These are phyloP conservation scores for Boletus rubescentipes DNA, from an alignment of 768 basidiomycete species.

Conservation along the genomic window DNA sequence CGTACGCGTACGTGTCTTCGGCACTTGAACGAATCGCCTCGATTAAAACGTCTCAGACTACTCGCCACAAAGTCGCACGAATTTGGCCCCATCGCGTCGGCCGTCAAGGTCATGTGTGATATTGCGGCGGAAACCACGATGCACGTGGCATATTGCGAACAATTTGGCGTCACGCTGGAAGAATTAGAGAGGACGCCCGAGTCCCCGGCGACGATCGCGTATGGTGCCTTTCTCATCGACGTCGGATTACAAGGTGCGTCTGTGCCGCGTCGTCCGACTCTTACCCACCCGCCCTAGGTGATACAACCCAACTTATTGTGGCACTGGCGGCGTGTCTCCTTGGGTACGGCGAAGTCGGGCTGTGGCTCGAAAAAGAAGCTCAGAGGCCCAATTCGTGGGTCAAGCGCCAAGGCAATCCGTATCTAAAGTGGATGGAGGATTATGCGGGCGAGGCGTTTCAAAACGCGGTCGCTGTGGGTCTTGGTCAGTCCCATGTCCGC, in stretches of 20 bases:
- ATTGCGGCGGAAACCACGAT: conserved; percentile 69
- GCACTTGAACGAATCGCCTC: neutral
- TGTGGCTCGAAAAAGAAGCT: conserved; percentile 71
- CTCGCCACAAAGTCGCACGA: conserved; percentile 75
- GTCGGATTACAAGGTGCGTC: conserved; percentile 51
- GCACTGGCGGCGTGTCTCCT: conserved; percentile 83
- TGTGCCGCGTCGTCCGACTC: neutral
- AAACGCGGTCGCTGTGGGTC: conserved; percentile 64
- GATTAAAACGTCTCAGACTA: conserved; percentile 42
- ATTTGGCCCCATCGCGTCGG: conserved; percentile 59
- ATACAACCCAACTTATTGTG: conserved; percentile 70
- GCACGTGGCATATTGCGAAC: conserved; percentile 68
- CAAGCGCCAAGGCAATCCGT: conserved; percentile 65
- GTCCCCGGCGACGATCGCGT: conserved; percentile 73
- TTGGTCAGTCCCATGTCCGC: conserved; percentile 49
- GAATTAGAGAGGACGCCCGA: conserved; percentile 66
- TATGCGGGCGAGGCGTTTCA: conserved; percentile 76
- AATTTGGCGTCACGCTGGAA: conserved; percentile 63
- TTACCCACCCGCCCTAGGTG: conserved; percentile 43
- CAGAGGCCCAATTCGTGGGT: conserved; percentile 48
- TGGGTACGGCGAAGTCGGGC: conserved; percentile 90
- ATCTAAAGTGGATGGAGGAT: conserved; percentile 74
- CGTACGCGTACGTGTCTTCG: conserved; percentile 57
- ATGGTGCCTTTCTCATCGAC: conserved; percentile 85
- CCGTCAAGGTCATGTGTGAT: conserved; percentile 61